phyloP scores from a whole-genome alignment of 2,329 filamentous ascomycete genomes.

The Ascochyta koolunga region DNA sequence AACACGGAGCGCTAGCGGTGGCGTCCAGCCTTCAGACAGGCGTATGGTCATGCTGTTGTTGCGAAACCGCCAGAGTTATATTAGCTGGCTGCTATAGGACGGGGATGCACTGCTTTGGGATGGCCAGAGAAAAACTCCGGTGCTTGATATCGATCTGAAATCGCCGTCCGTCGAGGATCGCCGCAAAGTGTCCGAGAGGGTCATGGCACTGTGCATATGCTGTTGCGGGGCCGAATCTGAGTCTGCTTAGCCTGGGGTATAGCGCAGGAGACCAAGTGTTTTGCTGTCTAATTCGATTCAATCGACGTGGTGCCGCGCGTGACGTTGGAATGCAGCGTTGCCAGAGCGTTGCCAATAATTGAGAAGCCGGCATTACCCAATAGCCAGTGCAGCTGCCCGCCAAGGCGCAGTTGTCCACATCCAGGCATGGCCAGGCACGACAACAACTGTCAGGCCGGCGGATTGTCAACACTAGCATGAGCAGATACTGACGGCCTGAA shows the following conservation, averaged over 20 bases:
- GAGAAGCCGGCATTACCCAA: not conserved
- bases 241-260: constrained; percentile 29
- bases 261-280: constrained; percentile 5
- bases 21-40: constrained; percentile 32
- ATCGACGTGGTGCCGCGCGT: constrained; percentile 10
- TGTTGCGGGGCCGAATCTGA: constrained; percentile 37
- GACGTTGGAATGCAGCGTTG: constrained; percentile 1
- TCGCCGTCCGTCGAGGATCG: constrained; percentile 39
- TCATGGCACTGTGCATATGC: constrained; percentile 23
- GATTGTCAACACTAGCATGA: constrained; percentile 6
- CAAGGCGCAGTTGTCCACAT: not conserved
- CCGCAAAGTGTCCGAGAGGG: constrained; percentile 43
- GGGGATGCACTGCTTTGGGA: constrained; percentile 26
- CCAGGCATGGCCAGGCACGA: constrained; percentile 3
- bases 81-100: constrained; percentile 29
- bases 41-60: constrained; percentile 28
- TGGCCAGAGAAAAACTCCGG: constrained; percentile 44
- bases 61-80: constrained; percentile 34
- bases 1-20: constrained; percentile 30
- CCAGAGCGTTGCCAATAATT: not conserved
- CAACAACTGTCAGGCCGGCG: constrained; percentile 2
- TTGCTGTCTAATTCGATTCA: constrained; percentile 17
- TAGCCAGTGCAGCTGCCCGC: constrained; percentile 2
- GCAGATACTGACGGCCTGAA: constrained; percentile 4
- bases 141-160: constrained; percentile 28